phyloP scores from a whole-genome alignment of 805 yeast species.

The Schizosaccharomyces lindneri region DNA sequence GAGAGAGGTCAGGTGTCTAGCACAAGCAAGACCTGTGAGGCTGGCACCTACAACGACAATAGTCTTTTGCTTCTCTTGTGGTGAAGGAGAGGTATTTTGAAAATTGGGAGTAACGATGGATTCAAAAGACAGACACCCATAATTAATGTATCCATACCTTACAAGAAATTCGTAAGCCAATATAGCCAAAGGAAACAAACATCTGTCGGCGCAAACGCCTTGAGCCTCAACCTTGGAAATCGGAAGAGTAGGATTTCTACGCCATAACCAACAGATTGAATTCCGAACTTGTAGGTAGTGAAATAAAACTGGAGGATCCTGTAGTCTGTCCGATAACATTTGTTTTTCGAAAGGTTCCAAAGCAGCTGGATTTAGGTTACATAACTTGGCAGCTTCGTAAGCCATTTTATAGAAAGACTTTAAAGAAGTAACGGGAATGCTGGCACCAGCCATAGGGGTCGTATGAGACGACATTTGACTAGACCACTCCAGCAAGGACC shows the following conservation, averaged over 20 bases:
- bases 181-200: constrained; percentile 18
- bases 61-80: constrained; percentile 12
- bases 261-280: constrained; percentile 19
- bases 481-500: neutral
- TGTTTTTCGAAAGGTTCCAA: neutral
- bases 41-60: constrained; percentile 84
- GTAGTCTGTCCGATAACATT: neutral
- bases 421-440: neutral
- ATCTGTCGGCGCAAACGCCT: constrained; percentile 18
- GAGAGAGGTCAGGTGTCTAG: constrained; percentile 72
- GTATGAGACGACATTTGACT: neutral
- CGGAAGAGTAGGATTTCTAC: constrained; percentile 18
- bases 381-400: neutral
- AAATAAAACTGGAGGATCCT: neutral
- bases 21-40: constrained; percentile 86
- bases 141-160: constrained; percentile 20
- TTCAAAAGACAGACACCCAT: constrained; percentile 16
- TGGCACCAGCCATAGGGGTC: neutral
- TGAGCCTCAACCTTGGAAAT: constrained; percentile 20
- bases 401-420: neutral
- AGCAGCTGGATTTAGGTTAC: neutral
- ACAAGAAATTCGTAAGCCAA: constrained; percentile 20
- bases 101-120: neutral
- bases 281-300: constrained; percentile 18
- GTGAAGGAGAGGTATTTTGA: constrained; percentile 5